These are phyloP conservation scores for Cladosporium sp. DNA, from an alignment of 2,329 filamentous ascomycete species.

Conservation along the genomic window DNA sequence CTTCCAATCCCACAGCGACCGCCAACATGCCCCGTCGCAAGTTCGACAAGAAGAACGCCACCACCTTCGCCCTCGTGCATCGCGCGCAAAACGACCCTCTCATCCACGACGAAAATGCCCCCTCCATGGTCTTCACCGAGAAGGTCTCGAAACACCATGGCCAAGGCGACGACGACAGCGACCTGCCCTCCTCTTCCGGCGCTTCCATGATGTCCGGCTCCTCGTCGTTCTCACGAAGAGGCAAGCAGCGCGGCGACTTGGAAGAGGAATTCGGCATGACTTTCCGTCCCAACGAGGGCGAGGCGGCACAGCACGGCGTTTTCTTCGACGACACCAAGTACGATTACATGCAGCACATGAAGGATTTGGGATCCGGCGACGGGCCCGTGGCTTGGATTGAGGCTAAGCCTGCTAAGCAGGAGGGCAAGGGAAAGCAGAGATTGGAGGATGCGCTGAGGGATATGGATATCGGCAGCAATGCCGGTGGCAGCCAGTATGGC, in stretches of 20 bases:
- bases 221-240: slow-evolving; percentile 26
- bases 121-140: slow-evolving; percentile 85
- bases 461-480: slow-evolving; percentile 39
- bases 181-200: slow-evolving; percentile 22
- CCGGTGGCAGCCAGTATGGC: slow-evolving; percentile 13
- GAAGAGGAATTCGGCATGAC: slow-evolving; percentile 66
- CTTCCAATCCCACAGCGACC: background rate
- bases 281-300: slow-evolving; percentile 86
- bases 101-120: slow-evolving; percentile 86
- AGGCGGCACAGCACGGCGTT: slow-evolving; percentile 89
- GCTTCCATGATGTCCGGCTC: slow-evolving; percentile 31
- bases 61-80: slow-evolving; percentile 91
- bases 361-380: slow-evolving; percentile 64
- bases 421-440: slow-evolving; percentile 67
- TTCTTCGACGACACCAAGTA: slow-evolving; percentile 95
- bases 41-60: slow-evolving; percentile 88
- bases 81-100: slow-evolving; percentile 95
- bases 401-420: slow-evolving; percentile 51
- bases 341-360: slow-evolving; percentile 99
- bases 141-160: slow-evolving; percentile 29
- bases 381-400: slow-evolving; percentile 74
- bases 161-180: slow-evolving; percentile 23
- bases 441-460: slow-evolving; percentile 78
- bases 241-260: slow-evolving; percentile 62
- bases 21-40: slow-evolving; percentile 70